A percentile compares a stretch with the other conserved stretches of the same genome.
Evolutionary conservation across 1,139 yeast genomes (phyloP).

Genomic region (Blastobotrys malaysiensis): DNA sequence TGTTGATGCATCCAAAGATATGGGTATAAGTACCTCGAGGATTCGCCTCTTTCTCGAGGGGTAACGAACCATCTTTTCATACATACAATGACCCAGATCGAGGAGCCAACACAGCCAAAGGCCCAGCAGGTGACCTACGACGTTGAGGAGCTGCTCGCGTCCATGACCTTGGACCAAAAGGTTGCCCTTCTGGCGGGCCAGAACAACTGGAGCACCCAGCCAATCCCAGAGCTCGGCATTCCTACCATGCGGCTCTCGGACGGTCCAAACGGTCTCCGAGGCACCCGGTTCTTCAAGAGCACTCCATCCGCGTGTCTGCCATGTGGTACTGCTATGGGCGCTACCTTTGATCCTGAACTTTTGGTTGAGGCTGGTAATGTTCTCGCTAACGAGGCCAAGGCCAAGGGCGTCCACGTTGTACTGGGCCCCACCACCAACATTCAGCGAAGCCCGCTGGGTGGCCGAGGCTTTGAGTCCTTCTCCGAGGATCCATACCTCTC

Average conservation of each 20-base stretch:
- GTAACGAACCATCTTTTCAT: neutral
- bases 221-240: constrained; percentile 42
- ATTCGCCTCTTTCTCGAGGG: neutral
- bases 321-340: constrained; percentile 41
- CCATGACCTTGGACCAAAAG: constrained; percentile 45
- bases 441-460: constrained; percentile 53
- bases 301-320: constrained; percentile 46
- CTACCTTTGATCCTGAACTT: constrained; percentile 40
- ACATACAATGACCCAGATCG: neutral
- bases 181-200: constrained; percentile 44
- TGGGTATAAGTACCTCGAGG: neutral
- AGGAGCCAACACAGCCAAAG: neutral
- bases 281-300: constrained; percentile 42
- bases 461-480: constrained; percentile 53
- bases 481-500: constrained; percentile 53
- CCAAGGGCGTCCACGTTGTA: constrained; percentile 41
- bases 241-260: constrained; percentile 37
- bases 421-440: constrained; percentile 50
- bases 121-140: neutral
- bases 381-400: constrained; percentile 45
- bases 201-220: constrained; percentile 51
- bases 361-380: constrained; percentile 39
- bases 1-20: too few relatives aligned
- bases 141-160: constrained; percentile 38
- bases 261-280: constrained; percentile 51